A percentile compares a stretch with the other conserved stretches of the same genome.
These are phyloP conservation scores for Fusarium neocosmosporiellum DNA, from an alignment of 2,329 filamentous ascomycete species.

Conservation along the genomic window DNA sequence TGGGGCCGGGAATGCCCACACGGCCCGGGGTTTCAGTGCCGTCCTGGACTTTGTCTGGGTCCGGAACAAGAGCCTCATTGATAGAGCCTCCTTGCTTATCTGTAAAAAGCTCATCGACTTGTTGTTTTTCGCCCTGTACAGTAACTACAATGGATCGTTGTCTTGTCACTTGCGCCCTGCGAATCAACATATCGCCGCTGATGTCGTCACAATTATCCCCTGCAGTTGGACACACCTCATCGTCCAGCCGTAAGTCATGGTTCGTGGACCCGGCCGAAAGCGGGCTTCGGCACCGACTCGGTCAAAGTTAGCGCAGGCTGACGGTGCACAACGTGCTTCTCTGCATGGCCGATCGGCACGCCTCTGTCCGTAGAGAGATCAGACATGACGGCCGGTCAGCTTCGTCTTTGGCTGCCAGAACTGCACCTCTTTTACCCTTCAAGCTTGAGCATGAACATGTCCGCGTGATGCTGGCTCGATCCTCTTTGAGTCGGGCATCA, in stretches of 20 bases:
- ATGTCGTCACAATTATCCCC: neutral
- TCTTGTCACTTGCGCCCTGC: neutral
- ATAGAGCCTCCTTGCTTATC: neutral
- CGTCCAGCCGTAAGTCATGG: neutral
- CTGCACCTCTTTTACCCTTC: neutral
- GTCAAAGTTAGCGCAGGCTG: conserved; percentile 4
- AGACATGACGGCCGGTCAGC: neutral
- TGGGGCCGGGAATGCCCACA: neutral
- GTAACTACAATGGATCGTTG: neutral
- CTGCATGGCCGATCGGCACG: conserved; percentile 2
- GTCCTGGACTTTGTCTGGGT: neutral
- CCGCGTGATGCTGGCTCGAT: neutral
- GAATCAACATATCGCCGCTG: neutral
- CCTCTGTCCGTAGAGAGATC: neutral
- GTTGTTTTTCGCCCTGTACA: neutral
- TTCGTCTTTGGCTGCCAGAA: neutral
- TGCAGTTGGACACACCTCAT: neutral
- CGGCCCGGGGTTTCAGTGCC: neutral
- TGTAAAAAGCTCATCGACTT: neutral
- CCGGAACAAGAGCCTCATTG: neutral
- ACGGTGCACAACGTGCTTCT: neutral
- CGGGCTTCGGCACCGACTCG: conserved; percentile 35
- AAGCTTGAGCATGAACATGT: neutral
- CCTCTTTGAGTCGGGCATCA: neutral
- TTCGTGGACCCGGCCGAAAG: conserved; percentile 23